Evolutionary conservation across 805 yeast species (phyloP).

Genomic region (Yamadazyma kitorensis): DNA sequence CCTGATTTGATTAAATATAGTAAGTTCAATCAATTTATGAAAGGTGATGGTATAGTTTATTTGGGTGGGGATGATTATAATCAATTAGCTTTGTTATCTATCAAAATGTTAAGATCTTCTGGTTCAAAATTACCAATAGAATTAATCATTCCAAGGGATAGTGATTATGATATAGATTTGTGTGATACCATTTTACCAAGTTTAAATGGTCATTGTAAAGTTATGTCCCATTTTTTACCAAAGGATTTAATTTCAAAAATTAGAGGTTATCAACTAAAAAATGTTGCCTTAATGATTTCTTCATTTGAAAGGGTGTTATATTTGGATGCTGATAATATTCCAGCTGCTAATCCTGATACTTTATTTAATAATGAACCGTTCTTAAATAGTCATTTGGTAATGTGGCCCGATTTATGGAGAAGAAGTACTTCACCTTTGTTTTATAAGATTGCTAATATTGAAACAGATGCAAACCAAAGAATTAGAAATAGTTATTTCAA

Average conservation of each 20-base stretch:
- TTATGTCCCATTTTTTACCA: slow-evolving; percentile 48
- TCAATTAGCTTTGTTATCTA: slow-evolving; percentile 32
- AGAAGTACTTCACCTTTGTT: slow-evolving; percentile 35
- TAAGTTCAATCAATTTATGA: slow-evolving; percentile 25
- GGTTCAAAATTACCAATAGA: slow-evolving; percentile 38
- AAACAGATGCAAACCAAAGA: slow-evolving; percentile 17
- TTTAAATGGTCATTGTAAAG: slow-evolving; percentile 34
- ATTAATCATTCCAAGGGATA: slow-evolving; percentile 29
- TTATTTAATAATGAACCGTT: slow-evolving; percentile 35
- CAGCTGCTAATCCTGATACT: slow-evolving; percentile 33
- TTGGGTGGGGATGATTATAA: slow-evolving; percentile 37
- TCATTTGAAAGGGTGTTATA: slow-evolving; percentile 35
- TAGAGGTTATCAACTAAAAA: slow-evolving; percentile 34
- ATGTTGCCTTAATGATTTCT: slow-evolving; percentile 33
- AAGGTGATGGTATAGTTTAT: slow-evolving; percentile 40
- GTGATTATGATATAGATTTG: slow-evolving; percentile 32
- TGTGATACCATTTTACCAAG: slow-evolving; percentile 31
- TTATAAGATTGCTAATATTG: slow-evolving; percentile 32
- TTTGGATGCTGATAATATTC: slow-evolving; percentile 40
- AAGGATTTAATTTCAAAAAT: slow-evolving; percentile 17
- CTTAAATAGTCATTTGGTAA: slow-evolving; percentile 21
- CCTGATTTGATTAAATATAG: slow-evolving; percentile 17
- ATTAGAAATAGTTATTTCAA: slow-evolving; percentile 26
- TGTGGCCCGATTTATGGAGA: slow-evolving; percentile 46
- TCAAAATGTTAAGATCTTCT: slow-evolving; percentile 28